A percentile compares a stretch with the other conserved stretches of the same genome.
Conservation (phyloP, 768 basidiomycete species). For the Grammothele lineata region DNA sequence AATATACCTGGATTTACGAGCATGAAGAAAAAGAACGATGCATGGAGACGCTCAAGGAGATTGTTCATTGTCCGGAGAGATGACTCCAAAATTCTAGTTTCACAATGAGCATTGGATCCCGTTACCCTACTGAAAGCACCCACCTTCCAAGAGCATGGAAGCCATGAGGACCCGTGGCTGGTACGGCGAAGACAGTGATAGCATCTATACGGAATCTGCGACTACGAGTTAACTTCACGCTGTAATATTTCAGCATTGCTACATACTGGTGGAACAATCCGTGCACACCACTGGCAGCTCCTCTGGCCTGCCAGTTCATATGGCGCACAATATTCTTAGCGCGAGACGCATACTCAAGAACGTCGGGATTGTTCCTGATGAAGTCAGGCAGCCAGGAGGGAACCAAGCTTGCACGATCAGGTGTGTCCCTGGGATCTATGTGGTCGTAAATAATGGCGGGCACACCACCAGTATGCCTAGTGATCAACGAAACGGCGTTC, state of each 20-base stretch:
- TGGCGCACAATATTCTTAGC: slow-evolving; percentile 70
- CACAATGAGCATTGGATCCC: slow-evolving; percentile 6
- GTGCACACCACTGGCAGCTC: slow-evolving; percentile 84
- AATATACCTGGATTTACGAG: slow-evolving; percentile 62
- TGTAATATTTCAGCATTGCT: slow-evolving; percentile 18
- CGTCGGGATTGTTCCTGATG: slow-evolving; percentile 36
- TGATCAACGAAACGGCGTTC: slow-evolving; percentile 74
- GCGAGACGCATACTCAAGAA: slow-evolving; percentile 52
- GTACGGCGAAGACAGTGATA: slow-evolving; percentile 84
- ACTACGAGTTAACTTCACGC: neutral
- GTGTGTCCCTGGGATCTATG: slow-evolving; percentile 44
- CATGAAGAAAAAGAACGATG: slow-evolving; percentile 97
- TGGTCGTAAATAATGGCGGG: slow-evolving; percentile 82
- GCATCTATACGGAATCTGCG: slow-evolving; percentile 90
- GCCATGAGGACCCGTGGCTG: slow-evolving; percentile 89
- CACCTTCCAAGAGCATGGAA: slow-evolving; percentile 91
- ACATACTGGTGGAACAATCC: slow-evolving; percentile 80
- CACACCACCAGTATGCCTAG: slow-evolving; percentile 68
- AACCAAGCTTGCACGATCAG: slow-evolving; percentile 26
- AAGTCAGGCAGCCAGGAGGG: slow-evolving; percentile 44
- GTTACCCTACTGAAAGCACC: slow-evolving; percentile 19
- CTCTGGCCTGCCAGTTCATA: slow-evolving; percentile 67
- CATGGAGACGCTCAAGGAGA: slow-evolving; percentile 91
- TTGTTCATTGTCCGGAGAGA: slow-evolving; percentile 90
- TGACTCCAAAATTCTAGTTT: slow-evolving; percentile 86